These are phyloP conservation scores for Leishmania major DNA, from an alignment of 208 protist species.

Conservation along the genomic window DNA sequence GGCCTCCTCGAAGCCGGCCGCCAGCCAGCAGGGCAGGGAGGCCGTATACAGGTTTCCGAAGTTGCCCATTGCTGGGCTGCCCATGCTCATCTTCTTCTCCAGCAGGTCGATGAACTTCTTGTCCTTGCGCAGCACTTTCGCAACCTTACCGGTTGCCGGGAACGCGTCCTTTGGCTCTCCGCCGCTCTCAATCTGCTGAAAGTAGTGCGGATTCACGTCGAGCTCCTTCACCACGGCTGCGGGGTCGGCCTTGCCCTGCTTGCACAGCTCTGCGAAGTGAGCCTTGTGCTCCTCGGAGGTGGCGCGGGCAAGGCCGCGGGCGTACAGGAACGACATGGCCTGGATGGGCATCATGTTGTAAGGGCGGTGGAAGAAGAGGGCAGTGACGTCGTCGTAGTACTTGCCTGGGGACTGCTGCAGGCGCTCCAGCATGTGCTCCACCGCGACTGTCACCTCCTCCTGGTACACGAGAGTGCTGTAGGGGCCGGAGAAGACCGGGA, in stretches of 20 bases:
- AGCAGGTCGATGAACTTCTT: slow-evolving; percentile 80
- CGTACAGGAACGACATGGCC: slow-evolving; percentile 90
- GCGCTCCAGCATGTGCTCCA: slow-evolving; percentile 87
- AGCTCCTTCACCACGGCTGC: slow-evolving; percentile 66
- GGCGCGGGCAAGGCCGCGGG: slow-evolving; percentile 77
- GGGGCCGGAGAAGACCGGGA: slow-evolving; percentile 91
- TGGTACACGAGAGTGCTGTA: slow-evolving; percentile 92
- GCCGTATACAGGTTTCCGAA: slow-evolving; percentile 93
- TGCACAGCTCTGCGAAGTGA: slow-evolving; percentile 73
- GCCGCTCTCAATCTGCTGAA: slow-evolving; percentile 76
- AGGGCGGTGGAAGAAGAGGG: slow-evolving; percentile 92
- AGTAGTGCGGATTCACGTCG: slow-evolving; percentile 69
- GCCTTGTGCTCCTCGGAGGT: slow-evolving; percentile 68
- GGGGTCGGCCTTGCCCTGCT: slow-evolving; percentile 53
- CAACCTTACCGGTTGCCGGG: slow-evolving; percentile 73
- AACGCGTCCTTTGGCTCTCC: slow-evolving; percentile 77
- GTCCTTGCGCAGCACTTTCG: slow-evolving; percentile 82
- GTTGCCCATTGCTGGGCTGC: slow-evolving; percentile 83
- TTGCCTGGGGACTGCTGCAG: slow-evolving; percentile 63
- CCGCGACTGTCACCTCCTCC: slow-evolving; percentile 84
- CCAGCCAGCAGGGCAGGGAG: slow-evolving; percentile 90
- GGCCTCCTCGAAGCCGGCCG: slow-evolving; percentile 88
- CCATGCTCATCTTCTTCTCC: slow-evolving; percentile 87
- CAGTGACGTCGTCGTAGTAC: slow-evolving; percentile 87
- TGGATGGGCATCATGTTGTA: slow-evolving; percentile 95